Evolutionary conservation across 2,329 filamentous ascomycete species (phyloP).

Genomic region (Hortaea werneckii): DNA sequence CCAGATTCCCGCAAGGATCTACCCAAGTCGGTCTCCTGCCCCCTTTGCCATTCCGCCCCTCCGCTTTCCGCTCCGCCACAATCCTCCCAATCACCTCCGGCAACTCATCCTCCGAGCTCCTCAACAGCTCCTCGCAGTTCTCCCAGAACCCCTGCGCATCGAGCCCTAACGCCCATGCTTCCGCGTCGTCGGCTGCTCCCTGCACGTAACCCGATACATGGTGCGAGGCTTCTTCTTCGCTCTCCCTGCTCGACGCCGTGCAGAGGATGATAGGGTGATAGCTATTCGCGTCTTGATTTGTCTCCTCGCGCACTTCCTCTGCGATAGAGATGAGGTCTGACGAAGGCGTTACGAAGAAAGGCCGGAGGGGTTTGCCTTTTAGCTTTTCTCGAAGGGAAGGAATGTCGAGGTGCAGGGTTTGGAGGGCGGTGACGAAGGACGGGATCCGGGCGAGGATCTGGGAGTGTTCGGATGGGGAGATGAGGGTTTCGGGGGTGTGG

Average conservation of each 20-base stretch:
- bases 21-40: slow-evolving; percentile 28
- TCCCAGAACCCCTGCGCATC: slow-evolving; percentile 73
- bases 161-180: slow-evolving; percentile 80
- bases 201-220: slow-evolving; percentile 65
- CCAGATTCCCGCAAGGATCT: slow-evolving; percentile 31
- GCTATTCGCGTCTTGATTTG: slow-evolving; percentile 12
- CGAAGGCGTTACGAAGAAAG: slow-evolving; percentile 66
- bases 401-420: slow-evolving; percentile 53
- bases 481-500: slow-evolving; percentile 60
- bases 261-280: slow-evolving; percentile 72
- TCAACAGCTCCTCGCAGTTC: slow-evolving; percentile 51
- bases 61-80: slow-evolving; percentile 4
- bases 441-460: slow-evolving; percentile 62
- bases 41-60: slow-evolving; percentile 2
- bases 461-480: slow-evolving; percentile 64
- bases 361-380: slow-evolving; percentile 57
- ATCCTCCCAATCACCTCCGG: slow-evolving; percentile 36
- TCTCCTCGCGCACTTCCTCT: slow-evolving; percentile 17
- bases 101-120: slow-evolving; percentile 55
- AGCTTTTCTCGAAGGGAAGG: slow-evolving; percentile 45
- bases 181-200: slow-evolving; percentile 87
- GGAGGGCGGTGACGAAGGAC: slow-evolving; percentile 42
- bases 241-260: slow-evolving; percentile 69
- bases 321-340: slow-evolving; percentile 34
- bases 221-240: slow-evolving; percentile 30